Base-by-base conservation (phyloP, 2,329 filamentous ascomycete species). In the Rasamsonia emersonii region DNA sequence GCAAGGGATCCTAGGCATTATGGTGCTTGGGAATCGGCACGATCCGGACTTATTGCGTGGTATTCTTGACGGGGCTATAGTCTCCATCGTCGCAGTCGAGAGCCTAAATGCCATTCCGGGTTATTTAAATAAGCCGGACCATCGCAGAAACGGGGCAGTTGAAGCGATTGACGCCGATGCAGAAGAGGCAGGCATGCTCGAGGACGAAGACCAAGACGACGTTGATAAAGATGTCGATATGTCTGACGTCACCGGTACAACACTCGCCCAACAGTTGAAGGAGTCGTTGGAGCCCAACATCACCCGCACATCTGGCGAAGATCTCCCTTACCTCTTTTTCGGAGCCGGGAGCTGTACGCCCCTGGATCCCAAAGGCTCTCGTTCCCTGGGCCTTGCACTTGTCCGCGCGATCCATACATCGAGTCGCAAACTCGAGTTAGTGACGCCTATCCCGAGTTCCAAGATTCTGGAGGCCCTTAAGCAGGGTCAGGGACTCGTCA, bases 31-130 rank as follows among this genome's bases (percentile, higher is more conserved):
- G 14, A 69, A 71, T 28, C 59, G 61, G 18, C 56, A 70, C 4
- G 52, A 62, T 6, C 59, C 67, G 3, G 56, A 62, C 10, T 61
- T 68, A 24, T 53, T 77, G 2, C 43, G 55, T 8, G 65, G 71
- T 38, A 59, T 69, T 3, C 54, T 78, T 13, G 66, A 73, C 25
- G 73, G 72, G 24, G 56, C 66, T 3, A 45, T 75, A 6, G 64
- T 77, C 8, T 70, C 69, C 4, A 56, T 79, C 18, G 60, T 73
- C 1, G 59, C 63, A 2, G 50, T 70, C 3, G 64, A 71, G 35
- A 59, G 61, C 4, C 43, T 55, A 1, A 45, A 39, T 24, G 54
- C 55, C 6, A 46, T 63, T 3, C 33, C 45, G 9, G 43, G 45
- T 23, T 24, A 35, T 3, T 20, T 18, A 8, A 33, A 37, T 18